A percentile compares a stretch with the other conserved stretches of the same genome.
Conservation (phyloP, 257 asterid species). For the Solanum ossicruentum region DNA sequence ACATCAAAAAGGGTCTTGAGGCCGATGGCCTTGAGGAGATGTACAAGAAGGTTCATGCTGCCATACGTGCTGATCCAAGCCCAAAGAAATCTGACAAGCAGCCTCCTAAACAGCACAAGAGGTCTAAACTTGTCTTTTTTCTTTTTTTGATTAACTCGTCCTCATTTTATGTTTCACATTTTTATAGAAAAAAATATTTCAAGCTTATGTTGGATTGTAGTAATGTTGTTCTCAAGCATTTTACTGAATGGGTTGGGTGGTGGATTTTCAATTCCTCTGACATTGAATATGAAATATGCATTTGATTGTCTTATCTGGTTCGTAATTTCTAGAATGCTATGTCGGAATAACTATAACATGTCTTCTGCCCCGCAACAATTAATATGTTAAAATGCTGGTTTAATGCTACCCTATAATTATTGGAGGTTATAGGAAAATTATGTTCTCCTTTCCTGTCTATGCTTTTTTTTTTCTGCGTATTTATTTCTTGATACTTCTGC, state of each 20-base stretch:
- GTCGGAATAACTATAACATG: background rate
- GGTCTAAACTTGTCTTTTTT: conserved; percentile 2
- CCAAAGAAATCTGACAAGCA: conserved; percentile 29
- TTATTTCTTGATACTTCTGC: background rate
- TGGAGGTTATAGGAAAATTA: background rate
- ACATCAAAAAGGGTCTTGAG: conserved; percentile 42
- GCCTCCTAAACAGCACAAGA: conserved; percentile 40
- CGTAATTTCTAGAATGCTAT: background rate
- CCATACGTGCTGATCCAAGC: conserved; percentile 42
- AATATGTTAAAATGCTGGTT: background rate
- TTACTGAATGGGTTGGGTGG: background rate
- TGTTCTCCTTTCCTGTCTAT: background rate
- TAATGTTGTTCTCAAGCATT: background rate
- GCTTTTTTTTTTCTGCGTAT: background rate
- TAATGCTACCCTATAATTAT: background rate
- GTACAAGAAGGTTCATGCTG: conserved; percentile 73
- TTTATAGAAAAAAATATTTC: background rate
- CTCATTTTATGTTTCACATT: background rate
- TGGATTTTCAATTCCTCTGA: background rate
- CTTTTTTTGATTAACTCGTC: background rate
- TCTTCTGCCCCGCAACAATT: background rate
- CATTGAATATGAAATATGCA: background rate
- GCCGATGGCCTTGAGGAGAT: conserved; percentile 53
- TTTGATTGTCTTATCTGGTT: background rate
- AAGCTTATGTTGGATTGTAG: background rate